Base-by-base conservation (phyloP, 2,329 filamentous ascomycete genomes). In the Septoria petroselini region DNA sequence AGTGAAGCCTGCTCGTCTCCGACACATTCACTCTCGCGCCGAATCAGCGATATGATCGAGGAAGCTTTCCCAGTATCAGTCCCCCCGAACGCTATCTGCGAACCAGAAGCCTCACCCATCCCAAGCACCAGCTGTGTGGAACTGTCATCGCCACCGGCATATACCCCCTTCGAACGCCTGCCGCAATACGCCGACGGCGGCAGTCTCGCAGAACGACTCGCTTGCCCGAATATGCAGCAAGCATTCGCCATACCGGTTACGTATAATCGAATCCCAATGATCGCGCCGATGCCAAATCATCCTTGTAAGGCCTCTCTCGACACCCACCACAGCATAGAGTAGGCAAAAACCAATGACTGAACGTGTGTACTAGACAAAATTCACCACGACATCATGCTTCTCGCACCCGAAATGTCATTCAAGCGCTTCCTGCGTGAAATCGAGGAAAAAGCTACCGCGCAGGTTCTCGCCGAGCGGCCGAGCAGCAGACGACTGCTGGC, bases 181-280 rank as follows among this genome's bases (percentile, higher is more conserved):
- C 42, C 42, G 23, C 31, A 12, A 29, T 38, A 45, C 33, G 29
- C 11, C 5, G 19, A 7, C 5, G n/a, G 7, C 9, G 15, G 33
- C 21, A 23, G 25, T 37, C 31, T 45, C 8, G 17, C 31, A 45
- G 31, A 27, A 12, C 39, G 23, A 18, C 25, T 18, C 5, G 25
- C 18, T 12, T 14, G 42, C 8, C 21, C 31, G 27, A 17, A 27
- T n/a, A 38, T 18, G 23, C 23, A 11, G n/a, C 7, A n/a, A 27
- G 33, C 31, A 2, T 18, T 35, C 15, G 25, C 25, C 3, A 19
- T 45, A 17, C 21, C 42, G 2, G 35, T 45, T 6, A 25, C 34
- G 14, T 45, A 45, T 19, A 21, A 27, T 27, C 17, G 42, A 15
- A 18, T 45, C 14, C 27, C 42, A 25, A 37, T 45, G 42, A 37